These are phyloP conservation scores for Thermothelomyces thermophilus DNA, from an alignment of 2,329 filamentous ascomycete species.

Conservation along the genomic window DNA sequence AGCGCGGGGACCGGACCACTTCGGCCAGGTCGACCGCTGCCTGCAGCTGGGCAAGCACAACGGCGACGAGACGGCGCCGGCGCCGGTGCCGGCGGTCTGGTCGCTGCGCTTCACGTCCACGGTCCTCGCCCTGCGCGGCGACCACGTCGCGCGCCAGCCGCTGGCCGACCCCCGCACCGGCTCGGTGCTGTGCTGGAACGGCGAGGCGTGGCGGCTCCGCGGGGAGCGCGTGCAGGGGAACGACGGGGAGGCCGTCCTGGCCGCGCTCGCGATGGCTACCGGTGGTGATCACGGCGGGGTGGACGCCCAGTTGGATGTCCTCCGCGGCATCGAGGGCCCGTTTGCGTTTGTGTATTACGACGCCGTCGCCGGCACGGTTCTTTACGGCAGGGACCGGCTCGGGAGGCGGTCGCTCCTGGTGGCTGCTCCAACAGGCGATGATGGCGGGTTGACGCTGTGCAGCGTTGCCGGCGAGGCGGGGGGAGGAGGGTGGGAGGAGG, in stretches of 20 bases:
- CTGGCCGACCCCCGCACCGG: constrained; percentile 44
- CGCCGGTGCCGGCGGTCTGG: constrained; percentile 21
- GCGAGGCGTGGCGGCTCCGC: constrained; percentile 80
- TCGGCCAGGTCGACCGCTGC: constrained; percentile 36
- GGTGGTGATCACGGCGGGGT: constrained; percentile 19
- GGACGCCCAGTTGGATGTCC: constrained; percentile 40
- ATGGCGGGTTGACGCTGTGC: constrained; percentile 52
- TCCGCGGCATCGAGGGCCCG: constrained; percentile 66
- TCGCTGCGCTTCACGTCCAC: constrained; percentile 67
- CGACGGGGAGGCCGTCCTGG: constrained; percentile 67
- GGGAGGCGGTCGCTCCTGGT: constrained; percentile 76
- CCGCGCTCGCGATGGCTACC: constrained; percentile 42
- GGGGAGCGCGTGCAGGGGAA: constrained; percentile 41
- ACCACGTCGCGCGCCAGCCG: constrained; percentile 65
- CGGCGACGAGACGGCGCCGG: not conserved
- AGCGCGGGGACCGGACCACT: constrained; percentile 55
- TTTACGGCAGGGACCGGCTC: constrained; percentile 80
- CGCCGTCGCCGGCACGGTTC: constrained; percentile 52
- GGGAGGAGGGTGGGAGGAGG: constrained; percentile 61
- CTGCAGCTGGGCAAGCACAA: too few relatives aligned
- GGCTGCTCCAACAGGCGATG: constrained; percentile 32
- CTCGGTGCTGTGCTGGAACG: constrained; percentile 90
- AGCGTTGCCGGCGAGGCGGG: constrained; percentile 57
- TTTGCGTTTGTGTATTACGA: constrained; percentile 88
- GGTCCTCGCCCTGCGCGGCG: constrained; percentile 83